Conservation (phyloP, 1,284 basidiomycete genomes). For the Tremellales sp. region DNA sequence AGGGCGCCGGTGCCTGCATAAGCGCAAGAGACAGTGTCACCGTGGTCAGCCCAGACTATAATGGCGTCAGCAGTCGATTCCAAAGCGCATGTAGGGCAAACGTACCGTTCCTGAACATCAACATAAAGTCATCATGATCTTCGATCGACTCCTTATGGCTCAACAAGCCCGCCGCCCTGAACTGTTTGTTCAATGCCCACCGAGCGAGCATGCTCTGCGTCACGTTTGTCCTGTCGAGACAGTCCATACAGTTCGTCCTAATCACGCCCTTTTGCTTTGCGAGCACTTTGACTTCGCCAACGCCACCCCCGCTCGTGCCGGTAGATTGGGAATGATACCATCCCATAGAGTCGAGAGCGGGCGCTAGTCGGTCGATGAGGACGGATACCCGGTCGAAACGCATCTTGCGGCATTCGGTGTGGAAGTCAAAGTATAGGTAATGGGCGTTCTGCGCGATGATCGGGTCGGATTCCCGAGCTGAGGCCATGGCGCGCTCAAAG, state of each 20-base stretch:
- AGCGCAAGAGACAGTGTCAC: slow-evolving; percentile 82
- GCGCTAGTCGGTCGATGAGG: slow-evolving; percentile 71
- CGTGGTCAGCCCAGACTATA: slow-evolving; percentile 96
- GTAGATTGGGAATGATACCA: slow-evolving; percentile 45
- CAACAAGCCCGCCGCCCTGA: slow-evolving; percentile 68
- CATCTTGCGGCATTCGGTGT: slow-evolving; percentile 92
- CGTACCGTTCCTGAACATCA: slow-evolving; percentile 83
- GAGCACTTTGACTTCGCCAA: slow-evolving; percentile 15
- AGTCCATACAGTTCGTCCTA: slow-evolving; percentile 71
- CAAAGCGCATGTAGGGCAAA: slow-evolving; percentile 10
- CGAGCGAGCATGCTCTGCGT: slow-evolving; percentile 85
- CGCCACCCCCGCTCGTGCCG: slow-evolving; percentile 4
- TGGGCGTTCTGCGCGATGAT: slow-evolving; percentile 54
- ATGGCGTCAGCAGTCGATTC: slow-evolving; percentile 4
- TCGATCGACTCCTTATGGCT: slow-evolving; percentile 67
- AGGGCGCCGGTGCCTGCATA: slow-evolving; percentile 94
- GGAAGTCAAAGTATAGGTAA: slow-evolving; percentile 98
- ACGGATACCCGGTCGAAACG: slow-evolving; percentile 88
- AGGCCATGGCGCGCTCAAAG: slow-evolving; percentile 72
- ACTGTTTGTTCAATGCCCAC: slow-evolving; percentile 75
- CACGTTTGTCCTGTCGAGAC: slow-evolving; percentile 94
- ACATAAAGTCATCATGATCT: slow-evolving; percentile 70
- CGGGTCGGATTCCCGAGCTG: slow-evolving; percentile 34
- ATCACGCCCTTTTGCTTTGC: slow-evolving; percentile 48
- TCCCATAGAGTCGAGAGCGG: slow-evolving; percentile 70